These are phyloP conservation scores for Lodderomyces jiufengensis DNA, from an alignment of 1,139 yeast species.

Conservation along the genomic window DNA sequence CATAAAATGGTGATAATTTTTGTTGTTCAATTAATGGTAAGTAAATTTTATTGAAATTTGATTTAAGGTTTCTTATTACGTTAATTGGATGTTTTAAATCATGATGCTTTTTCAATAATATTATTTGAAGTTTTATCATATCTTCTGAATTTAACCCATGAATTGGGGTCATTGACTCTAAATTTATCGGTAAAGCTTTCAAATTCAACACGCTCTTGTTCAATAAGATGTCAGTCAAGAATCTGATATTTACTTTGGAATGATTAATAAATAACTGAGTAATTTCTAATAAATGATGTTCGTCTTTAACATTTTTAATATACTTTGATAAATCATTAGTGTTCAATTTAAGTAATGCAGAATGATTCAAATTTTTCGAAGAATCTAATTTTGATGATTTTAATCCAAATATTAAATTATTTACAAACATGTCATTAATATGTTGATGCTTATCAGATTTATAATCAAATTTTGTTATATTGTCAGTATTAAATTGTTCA, in stretches of 20 bases:
- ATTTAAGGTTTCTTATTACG: constrained; percentile 30
- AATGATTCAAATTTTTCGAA: constrained; percentile 6
- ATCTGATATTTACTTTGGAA: constrained; percentile 22
- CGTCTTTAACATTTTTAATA: constrained; percentile 21
- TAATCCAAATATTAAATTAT: constrained; percentile 20
- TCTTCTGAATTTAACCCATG: constrained; percentile 13
- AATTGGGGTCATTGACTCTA: constrained; percentile 1
- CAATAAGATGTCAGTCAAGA: constrained; percentile 27
- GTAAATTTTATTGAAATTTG: constrained; percentile 23
- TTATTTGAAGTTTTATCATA: constrained; percentile 20
- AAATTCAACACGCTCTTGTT: constrained; percentile 25
- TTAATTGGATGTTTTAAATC: constrained; percentile 30
- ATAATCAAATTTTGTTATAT: constrained; percentile 1
- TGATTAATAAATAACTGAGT: constrained; percentile 26
- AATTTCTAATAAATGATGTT: constrained; percentile 26
- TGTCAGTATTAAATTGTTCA: constrained; percentile 21
- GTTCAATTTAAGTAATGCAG: constrained; percentile 15
- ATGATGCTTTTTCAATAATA: constrained; percentile 35
- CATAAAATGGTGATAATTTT: constrained; percentile 34
- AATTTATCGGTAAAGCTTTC: constrained; percentile 19
- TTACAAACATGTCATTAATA: constrained; percentile 16
- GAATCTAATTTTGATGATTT: constrained; percentile 15
- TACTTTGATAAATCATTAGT: constrained; percentile 20
- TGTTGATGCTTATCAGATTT: neutral
- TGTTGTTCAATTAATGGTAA: constrained; percentile 25